Evolutionary conservation across 768 basidiomycete genomes (phyloP).

Genomic region (Erythrobasidium yunnanense): DNA sequence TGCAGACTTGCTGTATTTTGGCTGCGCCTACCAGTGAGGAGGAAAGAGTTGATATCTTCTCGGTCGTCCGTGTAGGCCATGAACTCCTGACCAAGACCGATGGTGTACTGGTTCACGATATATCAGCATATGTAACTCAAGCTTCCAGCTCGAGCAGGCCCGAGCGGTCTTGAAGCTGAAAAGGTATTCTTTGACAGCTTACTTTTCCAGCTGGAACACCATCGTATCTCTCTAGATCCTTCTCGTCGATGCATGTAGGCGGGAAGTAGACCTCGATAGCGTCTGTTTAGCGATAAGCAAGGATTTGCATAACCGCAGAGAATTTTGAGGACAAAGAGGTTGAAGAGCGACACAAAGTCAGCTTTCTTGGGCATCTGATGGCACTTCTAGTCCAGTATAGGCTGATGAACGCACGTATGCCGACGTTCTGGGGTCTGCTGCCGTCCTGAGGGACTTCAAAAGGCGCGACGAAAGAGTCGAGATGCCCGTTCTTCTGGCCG

Average conservation of each 20-base stretch:
- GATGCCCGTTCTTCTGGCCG: not conserved
- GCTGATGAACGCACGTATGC: conserved; percentile 52
- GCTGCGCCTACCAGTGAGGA: conserved; percentile 77
- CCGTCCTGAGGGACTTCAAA: conserved; percentile 5
- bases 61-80: conserved; percentile 99
- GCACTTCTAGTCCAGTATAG: not conserved
- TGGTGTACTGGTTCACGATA: conserved; percentile 57
- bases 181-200: not conserved
- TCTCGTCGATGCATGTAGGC: conserved; percentile 80
- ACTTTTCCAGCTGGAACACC: conserved; percentile 80
- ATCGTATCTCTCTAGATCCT: conserved; percentile 85
- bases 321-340: too few species aligned
- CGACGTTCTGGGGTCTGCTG: conserved; percentile 75
- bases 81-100: conserved; percentile 91
- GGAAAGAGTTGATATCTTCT: conserved; percentile 98
- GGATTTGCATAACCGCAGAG: not conserved
- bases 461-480: conserved; percentile 17
- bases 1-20: too few species aligned
- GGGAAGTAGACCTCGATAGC: conserved; percentile 88
- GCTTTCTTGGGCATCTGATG: not conserved
- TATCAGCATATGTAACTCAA: too few species aligned
- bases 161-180: not conserved
- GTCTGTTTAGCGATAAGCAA: conserved; percentile 27
- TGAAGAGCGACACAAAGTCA: not conserved
- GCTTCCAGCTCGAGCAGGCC: not conserved